These are phyloP conservation scores for Ceratobasidium sp. DNA, from an alignment of 1,284 basidiomycete genomes.

Conservation along the genomic window DNA sequence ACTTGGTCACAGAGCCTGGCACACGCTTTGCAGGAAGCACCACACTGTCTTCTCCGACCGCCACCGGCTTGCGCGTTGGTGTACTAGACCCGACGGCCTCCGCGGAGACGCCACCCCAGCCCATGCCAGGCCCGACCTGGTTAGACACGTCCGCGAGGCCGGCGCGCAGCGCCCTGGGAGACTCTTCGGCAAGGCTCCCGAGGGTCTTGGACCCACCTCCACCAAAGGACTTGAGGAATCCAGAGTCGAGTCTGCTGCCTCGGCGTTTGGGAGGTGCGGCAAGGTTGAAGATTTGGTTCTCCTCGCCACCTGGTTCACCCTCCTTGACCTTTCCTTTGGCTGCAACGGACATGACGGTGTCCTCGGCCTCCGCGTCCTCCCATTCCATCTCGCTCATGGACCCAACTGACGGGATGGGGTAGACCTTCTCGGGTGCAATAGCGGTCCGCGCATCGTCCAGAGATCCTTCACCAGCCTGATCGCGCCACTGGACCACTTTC, in stretches of 20 bases:
- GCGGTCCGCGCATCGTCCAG: constrained; percentile 73
- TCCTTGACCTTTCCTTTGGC: constrained; percentile 23
- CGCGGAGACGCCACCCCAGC: constrained; percentile 70
- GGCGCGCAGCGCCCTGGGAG: constrained; percentile 54
- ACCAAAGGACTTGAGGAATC: constrained; percentile 69
- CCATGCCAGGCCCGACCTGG: constrained; percentile 54
- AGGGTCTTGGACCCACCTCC: constrained; percentile 55
- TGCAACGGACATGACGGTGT: constrained; percentile 54
- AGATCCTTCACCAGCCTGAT: constrained; percentile 85
- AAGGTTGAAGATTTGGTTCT: constrained; percentile 71
- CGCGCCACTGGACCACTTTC: constrained; percentile 90
- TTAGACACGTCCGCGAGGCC: constrained; percentile 46
- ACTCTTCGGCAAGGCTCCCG: constrained; percentile 64
- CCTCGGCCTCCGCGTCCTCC: constrained; percentile 68
- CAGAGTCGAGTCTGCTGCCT: constrained; percentile 71
- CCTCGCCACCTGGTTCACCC: constrained; percentile 54
- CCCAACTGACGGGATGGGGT: constrained; percentile 25
- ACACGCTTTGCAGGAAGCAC: constrained; percentile 53
- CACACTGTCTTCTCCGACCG: constrained; percentile 61
- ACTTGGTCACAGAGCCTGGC: constrained; percentile 55
- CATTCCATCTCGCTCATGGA: constrained; percentile 70
- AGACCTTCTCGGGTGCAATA: constrained; percentile 52
- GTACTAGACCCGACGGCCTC: constrained; percentile 51
- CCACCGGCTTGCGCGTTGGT: constrained; percentile 56
- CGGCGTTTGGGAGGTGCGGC: constrained; percentile 50